Conservation (phyloP, 75 land plant genomes). For the Pinus albicaulis region DNA sequence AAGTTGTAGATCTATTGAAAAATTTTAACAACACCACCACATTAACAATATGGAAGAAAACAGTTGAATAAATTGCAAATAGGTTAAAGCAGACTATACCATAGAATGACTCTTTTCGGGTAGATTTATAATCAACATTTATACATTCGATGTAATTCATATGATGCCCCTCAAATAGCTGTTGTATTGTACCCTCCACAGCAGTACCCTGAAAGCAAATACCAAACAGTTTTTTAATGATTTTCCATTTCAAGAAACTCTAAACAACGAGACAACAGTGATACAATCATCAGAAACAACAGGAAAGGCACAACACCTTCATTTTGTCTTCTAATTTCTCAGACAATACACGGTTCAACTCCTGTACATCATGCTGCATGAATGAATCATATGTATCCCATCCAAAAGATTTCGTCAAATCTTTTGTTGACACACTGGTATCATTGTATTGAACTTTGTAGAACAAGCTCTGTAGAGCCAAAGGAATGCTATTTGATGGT, state of each 20-base stretch:
- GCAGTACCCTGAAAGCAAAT: constrained; percentile 53
- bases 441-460: constrained; percentile 70
- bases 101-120: constrained; percentile 71
- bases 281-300: neutral
- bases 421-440: constrained; percentile 71
- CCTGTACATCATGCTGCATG: constrained; percentile 76
- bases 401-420: constrained; percentile 71
- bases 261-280: neutral
- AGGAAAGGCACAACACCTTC: constrained; percentile 42
- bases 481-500: constrained; percentile 49
- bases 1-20: constrained; percentile 57
- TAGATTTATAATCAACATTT: constrained; percentile 75
- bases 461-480: constrained; percentile 51
- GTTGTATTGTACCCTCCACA: constrained; percentile 75
- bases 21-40: neutral
- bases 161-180: constrained; percentile 76
- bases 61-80: neutral
- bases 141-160: constrained; percentile 77
- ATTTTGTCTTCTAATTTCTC: constrained; percentile 66
- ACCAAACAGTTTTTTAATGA: neutral
- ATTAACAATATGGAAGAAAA: neutral
- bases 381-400: constrained; percentile 61
- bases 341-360: constrained; percentile 67
- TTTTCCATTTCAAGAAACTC: neutral
- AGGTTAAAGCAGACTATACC: constrained; percentile 25